Conservation (phyloP, 345 rosid species). For the Bretschneidera sinensis region DNA sequence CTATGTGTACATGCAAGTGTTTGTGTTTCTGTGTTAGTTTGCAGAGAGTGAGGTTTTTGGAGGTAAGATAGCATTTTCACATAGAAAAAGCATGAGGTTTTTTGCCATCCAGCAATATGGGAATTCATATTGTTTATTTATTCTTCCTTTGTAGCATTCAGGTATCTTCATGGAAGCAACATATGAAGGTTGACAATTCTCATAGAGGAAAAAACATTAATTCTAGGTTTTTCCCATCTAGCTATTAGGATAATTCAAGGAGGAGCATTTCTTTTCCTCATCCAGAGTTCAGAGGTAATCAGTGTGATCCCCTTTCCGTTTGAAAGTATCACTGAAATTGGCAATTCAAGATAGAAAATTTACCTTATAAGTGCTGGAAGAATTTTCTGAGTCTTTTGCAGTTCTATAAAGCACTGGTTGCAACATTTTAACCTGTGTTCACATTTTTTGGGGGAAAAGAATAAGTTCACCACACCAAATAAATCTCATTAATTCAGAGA, state of each 20-base stretch:
- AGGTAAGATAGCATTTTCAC: no score
- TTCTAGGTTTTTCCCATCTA: no score
- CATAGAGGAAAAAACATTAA: neutral
- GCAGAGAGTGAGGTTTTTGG: no score
- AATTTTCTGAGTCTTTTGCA: constrained; percentile 70
- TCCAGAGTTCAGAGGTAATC: neutral
- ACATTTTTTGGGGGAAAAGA: constrained; percentile 6
- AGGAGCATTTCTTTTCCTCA: no score
- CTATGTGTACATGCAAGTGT: no score
- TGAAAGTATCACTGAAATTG: neutral
- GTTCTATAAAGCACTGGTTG: constrained; percentile 63
- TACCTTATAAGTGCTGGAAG: constrained; percentile 68
- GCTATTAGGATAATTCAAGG: no score
- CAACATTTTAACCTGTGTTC: constrained; percentile 74
- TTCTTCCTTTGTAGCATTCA: neutral
- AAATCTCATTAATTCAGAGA: no score
- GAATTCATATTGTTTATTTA: neutral
- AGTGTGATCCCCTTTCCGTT: neutral
- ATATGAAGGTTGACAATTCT: neutral
- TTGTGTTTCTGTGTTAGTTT: no score
- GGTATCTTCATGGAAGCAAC: no score
- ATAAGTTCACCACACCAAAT: neutral
- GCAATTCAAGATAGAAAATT: constrained; percentile 7
- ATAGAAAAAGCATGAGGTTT: no score
- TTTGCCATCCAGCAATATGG: no score